Evolutionary conservation across 2,329 filamentous ascomycete genomes (phyloP), one percentile per base, ranked within the genome.

Genomic region (Trichoderma breve): DNA sequence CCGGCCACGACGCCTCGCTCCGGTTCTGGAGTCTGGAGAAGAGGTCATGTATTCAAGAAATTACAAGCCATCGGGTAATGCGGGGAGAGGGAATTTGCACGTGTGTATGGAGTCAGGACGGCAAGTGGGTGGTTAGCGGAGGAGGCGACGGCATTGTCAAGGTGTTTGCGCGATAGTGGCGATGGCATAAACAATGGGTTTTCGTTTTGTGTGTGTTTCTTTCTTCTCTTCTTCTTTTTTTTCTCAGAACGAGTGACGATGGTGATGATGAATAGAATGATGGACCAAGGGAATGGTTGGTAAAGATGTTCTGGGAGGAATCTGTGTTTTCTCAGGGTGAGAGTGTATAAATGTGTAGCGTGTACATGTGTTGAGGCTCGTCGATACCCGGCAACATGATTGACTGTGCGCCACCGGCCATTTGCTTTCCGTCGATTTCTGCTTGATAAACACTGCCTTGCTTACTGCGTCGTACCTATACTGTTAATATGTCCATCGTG

Each of bases 1-100:
- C 94, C 1, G 96, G 96, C 26, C 96, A 99, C 81, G 96, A 99
- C 80, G 95, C 95, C 68, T 96, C 93, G 71, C 89, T 99, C 71
- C 92, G 96, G 32, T 98, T 99, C 87, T 99, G 96, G 96, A 95
- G 93, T 34, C 87, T 99, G 26, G 96, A 99, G 82, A 99, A 97
- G 85, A 90, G 96, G 65, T 92, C 92, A 60, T 99, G 96, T 84
- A 96, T 93, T 5, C 96, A 99, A 81, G 96, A 98, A 80, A 94
- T 99, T 77, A 97, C 94, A 3, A 93, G 90, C 73, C 95, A 98
- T 82, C 90, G 96, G 53, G 88, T 97, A 75, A 98, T 98, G 95
- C 90, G 96, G 66, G 96, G 95, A 63, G 96, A 99, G 80, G 96
- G 96, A 26, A 94, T 98, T 8, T 98, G 95, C 82, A 89, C 92